Percentiles rank a stretch among this genome's conserved stretches.
phyloP scores from a whole-genome alignment of 1,284 basidiomycete genomes.

The Cystobasidium slooffiae region DNA sequence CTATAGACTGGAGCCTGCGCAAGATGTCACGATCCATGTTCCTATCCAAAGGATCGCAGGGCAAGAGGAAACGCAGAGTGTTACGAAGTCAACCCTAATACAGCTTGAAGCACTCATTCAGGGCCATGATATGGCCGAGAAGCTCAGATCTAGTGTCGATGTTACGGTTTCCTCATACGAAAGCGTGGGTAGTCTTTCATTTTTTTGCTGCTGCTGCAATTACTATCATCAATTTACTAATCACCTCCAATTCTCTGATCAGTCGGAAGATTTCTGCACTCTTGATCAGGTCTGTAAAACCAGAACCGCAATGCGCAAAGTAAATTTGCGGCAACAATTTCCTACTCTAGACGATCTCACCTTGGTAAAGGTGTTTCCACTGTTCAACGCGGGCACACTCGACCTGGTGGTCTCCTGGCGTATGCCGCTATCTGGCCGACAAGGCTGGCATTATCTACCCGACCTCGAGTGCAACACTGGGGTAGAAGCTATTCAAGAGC shows the following conservation, averaged over 20 bases:
- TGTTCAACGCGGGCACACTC: constrained; percentile 72
- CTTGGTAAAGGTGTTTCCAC: constrained; percentile 71
- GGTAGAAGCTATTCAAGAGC: constrained; percentile 64
- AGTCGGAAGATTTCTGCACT: neutral
- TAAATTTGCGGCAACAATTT: constrained; percentile 56
- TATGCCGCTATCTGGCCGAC: constrained; percentile 64
- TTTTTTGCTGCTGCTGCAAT: too few relatives aligned
- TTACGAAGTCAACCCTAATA: neutral
- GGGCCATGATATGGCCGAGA: constrained; percentile 3
- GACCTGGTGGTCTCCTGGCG: constrained; percentile 77
- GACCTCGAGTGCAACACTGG: constrained; percentile 69
- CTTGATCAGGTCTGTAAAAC: neutral
- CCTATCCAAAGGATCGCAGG: neutral
- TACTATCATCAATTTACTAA: too few relatives aligned
- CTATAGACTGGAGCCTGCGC: neutral
- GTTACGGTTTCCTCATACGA: neutral
- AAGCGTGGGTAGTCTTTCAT: neutral
- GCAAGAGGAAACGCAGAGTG: neutral
- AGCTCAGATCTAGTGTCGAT: neutral
- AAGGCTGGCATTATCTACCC: constrained; percentile 67
- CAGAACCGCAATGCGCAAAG: neutral
- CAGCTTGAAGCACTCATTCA: constrained; percentile 16
- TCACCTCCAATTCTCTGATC: neutral
- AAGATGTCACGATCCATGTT: neutral
- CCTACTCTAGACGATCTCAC: constrained; percentile 67